Evolutionary conservation across 345 rosid genomes (phyloP), one percentile per base, ranked within the genome.

Genomic region (Rhodamnia rubescens): DNA sequence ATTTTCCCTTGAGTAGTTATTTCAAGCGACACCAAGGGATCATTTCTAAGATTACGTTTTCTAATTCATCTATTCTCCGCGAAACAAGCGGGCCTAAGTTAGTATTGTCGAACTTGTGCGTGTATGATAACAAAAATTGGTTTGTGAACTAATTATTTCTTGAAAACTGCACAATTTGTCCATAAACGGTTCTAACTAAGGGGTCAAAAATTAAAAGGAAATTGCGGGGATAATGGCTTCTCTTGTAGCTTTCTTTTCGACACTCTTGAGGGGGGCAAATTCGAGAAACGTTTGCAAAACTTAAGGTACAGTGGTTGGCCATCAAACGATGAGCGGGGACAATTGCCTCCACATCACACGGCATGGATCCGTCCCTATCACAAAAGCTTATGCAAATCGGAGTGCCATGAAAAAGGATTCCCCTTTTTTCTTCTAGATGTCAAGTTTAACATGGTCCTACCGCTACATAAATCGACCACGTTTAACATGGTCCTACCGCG

Each of bases 61-160:
- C n/a, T 0, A 61, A 64, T 16, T 29, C 44, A 16, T 29, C 2
- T 32, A 15, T 32, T 16, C 15, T 16, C 3, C 0, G 0, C 5
- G 6, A 64, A 64, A 64, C 3, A 32, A 64, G 20, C 12, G 1
- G 2, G 1, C 6, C 40, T 64, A 16, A 15, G 22, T 58, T 5
- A 58, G 12, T 14, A 14, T 27, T 7, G 11, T 61, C 0, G 3
- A 6, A 64, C 40, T 64, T 64, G 0, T 64, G 11, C 15, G 32
- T 29, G 42, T 59, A 14, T 27, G 36, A 61, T 15, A 7, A 29
- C 42, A 16, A 11, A 15, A 29, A 64, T 64, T 64, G 15, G 21
- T 64, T 64, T 15, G 42, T 29, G 75, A 32, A 10, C 44, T 16
- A 64, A 64, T 64, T 32, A 32, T 64, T 32, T 64, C 24, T 64